Conservation (phyloP, 441 rosid species). For the Gossypium schwendimanii region DNA sequence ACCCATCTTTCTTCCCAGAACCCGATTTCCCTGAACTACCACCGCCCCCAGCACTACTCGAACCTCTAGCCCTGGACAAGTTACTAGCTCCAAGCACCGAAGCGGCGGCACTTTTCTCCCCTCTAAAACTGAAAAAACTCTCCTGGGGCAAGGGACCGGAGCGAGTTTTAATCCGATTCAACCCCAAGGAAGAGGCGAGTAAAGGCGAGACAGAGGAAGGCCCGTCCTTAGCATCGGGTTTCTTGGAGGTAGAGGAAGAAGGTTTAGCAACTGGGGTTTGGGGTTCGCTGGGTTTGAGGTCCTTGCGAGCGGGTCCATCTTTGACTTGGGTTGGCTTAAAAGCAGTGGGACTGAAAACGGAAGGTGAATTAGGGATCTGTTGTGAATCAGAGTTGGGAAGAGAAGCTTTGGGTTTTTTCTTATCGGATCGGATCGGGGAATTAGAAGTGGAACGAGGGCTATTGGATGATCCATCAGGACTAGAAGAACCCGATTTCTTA, state of each 20-base stretch:
- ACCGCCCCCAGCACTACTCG: slow-evolving; percentile 18
- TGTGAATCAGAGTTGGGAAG: slow-evolving; percentile 26
- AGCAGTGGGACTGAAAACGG: slow-evolving; percentile 24
- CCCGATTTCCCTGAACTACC: slow-evolving; percentile 28
- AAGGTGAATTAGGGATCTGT: slow-evolving; percentile 17
- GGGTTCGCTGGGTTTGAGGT: slow-evolving; percentile 30
- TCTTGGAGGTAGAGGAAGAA: slow-evolving; percentile 31
- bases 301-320: slow-evolving; percentile 55
- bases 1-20: slow-evolving; percentile 44
- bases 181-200: slow-evolving; percentile 79
- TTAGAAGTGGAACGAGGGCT: slow-evolving; percentile 90
- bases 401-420: slow-evolving; percentile 68
- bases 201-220: slow-evolving; percentile 71
- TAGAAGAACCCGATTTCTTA: slow-evolving; percentile 76
- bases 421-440: slow-evolving; percentile 87
- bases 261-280: slow-evolving; percentile 17
- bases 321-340: slow-evolving; percentile 47
- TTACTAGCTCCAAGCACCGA: slow-evolving; percentile 54
- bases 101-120: slow-evolving; percentile 45
- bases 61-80: slow-evolving; percentile 49
- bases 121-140: slow-evolving; percentile 63
- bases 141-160: slow-evolving; percentile 94
- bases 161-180: slow-evolving; percentile 87
- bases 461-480: slow-evolving; percentile 82
- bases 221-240: slow-evolving; percentile 33